Percentiles rank a stretch among this genome's conserved stretches.
Conservation (phyloP, 306 rosid genomes). For the Mimosa bimucronata region DNA sequence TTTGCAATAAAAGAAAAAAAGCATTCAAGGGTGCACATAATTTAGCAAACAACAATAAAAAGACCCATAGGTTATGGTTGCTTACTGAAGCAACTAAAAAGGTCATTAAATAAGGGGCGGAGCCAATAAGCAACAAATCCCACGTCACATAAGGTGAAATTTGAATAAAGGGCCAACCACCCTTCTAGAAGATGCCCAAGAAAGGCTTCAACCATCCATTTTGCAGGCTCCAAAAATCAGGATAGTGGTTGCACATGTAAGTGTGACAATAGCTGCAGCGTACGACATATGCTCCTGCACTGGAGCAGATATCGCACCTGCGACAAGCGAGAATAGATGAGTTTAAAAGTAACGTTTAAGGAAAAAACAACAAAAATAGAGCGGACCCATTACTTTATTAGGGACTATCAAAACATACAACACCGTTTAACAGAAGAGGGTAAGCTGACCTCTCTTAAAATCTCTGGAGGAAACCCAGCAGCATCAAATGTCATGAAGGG, state of each 20-base stretch:
- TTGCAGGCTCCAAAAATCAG: conserved; percentile 99
- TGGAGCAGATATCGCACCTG: conserved; percentile 99
- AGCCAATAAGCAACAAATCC: conserved; percentile 96
- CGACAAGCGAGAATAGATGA: conserved; percentile 93
- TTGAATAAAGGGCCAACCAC: conserved; percentile 91
- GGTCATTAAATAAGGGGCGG: conserved; percentile 86
- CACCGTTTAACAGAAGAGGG: conserved; percentile 30
- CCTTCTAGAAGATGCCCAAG: conserved; percentile 94
- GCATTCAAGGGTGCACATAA: conserved; percentile 39
- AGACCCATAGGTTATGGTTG: conserved; percentile 90
- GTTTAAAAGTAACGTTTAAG: conserved; percentile 61
- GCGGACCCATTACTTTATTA: conserved; percentile 44
- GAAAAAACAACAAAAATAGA: conserved; percentile 37
- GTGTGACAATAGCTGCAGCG: conserved; percentile 99
- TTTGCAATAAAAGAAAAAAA: conserved; percentile 31
- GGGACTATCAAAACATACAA: conserved; percentile 34
- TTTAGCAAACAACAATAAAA: conserved; percentile 49
- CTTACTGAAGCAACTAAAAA: conserved; percentile 99
- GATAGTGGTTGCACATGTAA: conserved; percentile 90
- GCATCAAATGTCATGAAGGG: conserved; percentile 93
- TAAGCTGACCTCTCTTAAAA: conserved; percentile 88
- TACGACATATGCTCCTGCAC: conserved; percentile 99
- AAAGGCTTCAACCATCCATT: conserved; percentile 98
- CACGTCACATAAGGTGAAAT: conserved; percentile 94
- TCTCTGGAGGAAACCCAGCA: conserved; percentile 92